Evolutionary conservation across 2,329 filamentous ascomycete species (phyloP).

Genomic region (Xylariales sp.): DNA sequence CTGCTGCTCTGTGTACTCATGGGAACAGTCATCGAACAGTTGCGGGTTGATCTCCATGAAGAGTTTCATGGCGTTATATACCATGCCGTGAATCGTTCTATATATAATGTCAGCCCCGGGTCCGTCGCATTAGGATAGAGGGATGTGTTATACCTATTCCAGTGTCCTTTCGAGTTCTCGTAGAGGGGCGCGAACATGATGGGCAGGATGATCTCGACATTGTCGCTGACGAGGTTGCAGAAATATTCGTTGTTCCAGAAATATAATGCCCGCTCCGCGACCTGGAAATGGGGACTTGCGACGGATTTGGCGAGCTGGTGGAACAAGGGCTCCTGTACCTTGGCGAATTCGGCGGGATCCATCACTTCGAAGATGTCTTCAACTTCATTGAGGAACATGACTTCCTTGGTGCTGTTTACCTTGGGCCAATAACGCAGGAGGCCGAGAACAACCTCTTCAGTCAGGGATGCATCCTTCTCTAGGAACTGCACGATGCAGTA

Average conservation of each 20-base stretch:
- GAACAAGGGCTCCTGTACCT: constrained; percentile 96
- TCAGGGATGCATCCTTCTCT: constrained; percentile 94
- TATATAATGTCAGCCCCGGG: constrained; percentile 14
- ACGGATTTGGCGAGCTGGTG: constrained; percentile 97
- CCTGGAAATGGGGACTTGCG: constrained; percentile 97
- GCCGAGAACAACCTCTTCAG: constrained; percentile 95
- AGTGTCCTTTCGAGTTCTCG: constrained; percentile 98
- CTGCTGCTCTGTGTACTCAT: constrained; percentile 95
- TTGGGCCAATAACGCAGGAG: constrained; percentile 97
- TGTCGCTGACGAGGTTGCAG: constrained; percentile 97
- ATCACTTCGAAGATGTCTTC: constrained; percentile 99
- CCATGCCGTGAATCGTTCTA: constrained; percentile 98
- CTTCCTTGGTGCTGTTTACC: constrained; percentile 98
- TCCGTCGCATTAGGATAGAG: background rate
- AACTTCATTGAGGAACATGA: constrained; percentile 99
- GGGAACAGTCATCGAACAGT: constrained; percentile 96
- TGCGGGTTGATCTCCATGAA: constrained; percentile 99
- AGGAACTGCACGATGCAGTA: constrained; percentile 99
- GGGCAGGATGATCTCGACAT: constrained; percentile 94
- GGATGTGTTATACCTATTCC: constrained; percentile 72
- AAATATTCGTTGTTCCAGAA: constrained; percentile 99
- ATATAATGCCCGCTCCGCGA: constrained; percentile 93
- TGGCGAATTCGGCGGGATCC: constrained; percentile 97
- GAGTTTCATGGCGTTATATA: constrained; percentile 99
- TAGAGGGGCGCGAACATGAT: constrained; percentile 99